These are phyloP conservation scores for Pseudogymnoascus sp. DNA, from an alignment of 2,329 filamentous ascomycete species.

Conservation along the genomic window DNA sequence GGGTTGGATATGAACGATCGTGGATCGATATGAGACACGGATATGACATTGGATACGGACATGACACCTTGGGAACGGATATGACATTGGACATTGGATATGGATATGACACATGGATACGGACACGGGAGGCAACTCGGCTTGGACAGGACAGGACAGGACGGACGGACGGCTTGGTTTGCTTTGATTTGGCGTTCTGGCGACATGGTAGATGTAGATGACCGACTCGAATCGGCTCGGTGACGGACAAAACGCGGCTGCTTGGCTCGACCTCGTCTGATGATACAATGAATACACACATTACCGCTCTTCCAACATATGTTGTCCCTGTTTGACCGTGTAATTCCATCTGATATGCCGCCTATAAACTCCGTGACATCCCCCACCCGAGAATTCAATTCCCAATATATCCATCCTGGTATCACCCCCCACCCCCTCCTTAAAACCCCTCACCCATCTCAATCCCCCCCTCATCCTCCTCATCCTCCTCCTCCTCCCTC, in stretches of 20 bases:
- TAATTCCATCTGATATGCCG: not conserved
- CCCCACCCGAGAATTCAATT: not conserved
- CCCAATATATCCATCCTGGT: not conserved
- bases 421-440: not conserved
- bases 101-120: not conserved
- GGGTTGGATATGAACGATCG: not conserved
- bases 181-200: not conserved
- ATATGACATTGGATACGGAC: not conserved
- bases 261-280: not conserved
- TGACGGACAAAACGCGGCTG: not conserved
- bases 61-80: not conserved
- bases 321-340: not conserved
- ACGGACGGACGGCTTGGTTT: not conserved
- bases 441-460: not conserved
- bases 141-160: not conserved
- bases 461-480: constrained; percentile 39
- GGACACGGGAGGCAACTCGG: not conserved
- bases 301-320: not conserved
- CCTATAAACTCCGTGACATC: not conserved
- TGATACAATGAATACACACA: not conserved
- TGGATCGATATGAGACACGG: not conserved
- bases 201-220: not conserved
- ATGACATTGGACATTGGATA: not conserved
- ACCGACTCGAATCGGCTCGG: not conserved
- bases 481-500: constrained; percentile 64